Evolutionary conservation across 140 eudicot genomes (phyloP).

Genomic region (Bidens hawaiensis): DNA sequence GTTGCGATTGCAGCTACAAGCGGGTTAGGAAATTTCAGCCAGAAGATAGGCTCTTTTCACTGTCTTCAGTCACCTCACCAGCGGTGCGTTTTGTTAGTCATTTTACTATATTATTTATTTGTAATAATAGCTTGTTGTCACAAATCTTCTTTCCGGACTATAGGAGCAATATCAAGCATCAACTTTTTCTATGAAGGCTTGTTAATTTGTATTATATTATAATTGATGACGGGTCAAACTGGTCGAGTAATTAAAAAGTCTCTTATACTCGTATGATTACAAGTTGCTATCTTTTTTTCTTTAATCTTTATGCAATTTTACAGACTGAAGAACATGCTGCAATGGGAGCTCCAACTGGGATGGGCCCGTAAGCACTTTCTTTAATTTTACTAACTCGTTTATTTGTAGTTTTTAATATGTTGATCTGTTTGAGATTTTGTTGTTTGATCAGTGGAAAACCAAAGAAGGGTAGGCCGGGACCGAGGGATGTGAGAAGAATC

Average conservation of each 20-base stretch:
- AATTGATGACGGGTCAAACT: background rate
- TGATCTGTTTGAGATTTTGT: background rate
- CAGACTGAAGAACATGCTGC: conserved; percentile 86
- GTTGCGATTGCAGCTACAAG: conserved; percentile 58
- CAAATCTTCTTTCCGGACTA: background rate
- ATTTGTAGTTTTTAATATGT: background rate
- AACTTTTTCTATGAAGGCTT: background rate
- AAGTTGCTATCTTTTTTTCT: conserved; percentile 9
- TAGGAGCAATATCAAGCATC: background rate
- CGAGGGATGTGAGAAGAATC: conserved; percentile 73
- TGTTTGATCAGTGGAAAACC: conserved; percentile 65
- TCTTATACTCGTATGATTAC: background rate
- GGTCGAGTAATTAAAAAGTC: background rate
- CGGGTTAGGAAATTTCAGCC: conserved; percentile 94
- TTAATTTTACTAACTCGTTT: background rate
- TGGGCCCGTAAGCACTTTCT: conserved; percentile 69
- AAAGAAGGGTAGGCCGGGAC: conserved; percentile 77
- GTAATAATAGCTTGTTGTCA: background rate
- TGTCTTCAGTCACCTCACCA: conserved; percentile 93
- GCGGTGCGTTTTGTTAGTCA: conserved; percentile 58
- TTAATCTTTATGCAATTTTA: background rate
- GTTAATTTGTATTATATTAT: background rate
- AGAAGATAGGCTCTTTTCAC: conserved; percentile 89
- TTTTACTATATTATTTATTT: background rate
- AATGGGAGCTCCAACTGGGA: conserved; percentile 56